phyloP scores from a whole-genome alignment of 2,329 filamentous ascomycete species.

The Penicillium sp. region DNA sequence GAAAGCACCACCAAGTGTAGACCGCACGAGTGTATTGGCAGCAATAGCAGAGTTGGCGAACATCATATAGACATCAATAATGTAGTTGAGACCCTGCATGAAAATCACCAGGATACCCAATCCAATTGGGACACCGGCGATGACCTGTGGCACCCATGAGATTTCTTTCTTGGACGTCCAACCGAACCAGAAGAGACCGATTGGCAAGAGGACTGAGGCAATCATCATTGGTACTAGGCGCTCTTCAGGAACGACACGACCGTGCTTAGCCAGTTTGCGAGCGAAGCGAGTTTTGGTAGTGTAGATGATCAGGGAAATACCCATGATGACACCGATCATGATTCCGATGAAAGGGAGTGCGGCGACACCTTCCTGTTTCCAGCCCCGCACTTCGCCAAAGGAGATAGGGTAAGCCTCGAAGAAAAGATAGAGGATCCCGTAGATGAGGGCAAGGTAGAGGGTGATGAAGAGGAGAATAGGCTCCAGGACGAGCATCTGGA shows the following conservation, averaged over 20 bases:
- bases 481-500: slow-evolving; percentile 50
- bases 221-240: slow-evolving; percentile 50
- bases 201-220: slow-evolving; percentile 43
- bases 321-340: slow-evolving; percentile 34
- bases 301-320: slow-evolving; percentile 38
- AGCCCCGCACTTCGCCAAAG: slow-evolving; percentile 39
- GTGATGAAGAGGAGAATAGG: slow-evolving; percentile 52
- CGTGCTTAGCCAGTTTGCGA: slow-evolving; percentile 31
- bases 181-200: slow-evolving; percentile 53
- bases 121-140: slow-evolving; percentile 47
- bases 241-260: slow-evolving; percentile 41
- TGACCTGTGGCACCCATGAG: slow-evolving; percentile 48
- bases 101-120: slow-evolving; percentile 46
- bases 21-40: slow-evolving; percentile 39
- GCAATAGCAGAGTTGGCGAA: slow-evolving; percentile 43
- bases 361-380: slow-evolving; percentile 36
- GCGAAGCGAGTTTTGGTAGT: slow-evolving; percentile 44
- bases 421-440: slow-evolving; percentile 39
- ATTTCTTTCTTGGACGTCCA: slow-evolving; percentile 48
- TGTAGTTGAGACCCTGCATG: slow-evolving; percentile 46
- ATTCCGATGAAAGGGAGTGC: slow-evolving; percentile 41
- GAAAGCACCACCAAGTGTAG: slow-evolving; percentile 35
- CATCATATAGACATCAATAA: slow-evolving; percentile 44
- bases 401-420: slow-evolving; percentile 46
- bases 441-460: slow-evolving; percentile 43